phyloP scores from a whole-genome alignment of 257 asterid species.

The Verbena officinalis region DNA sequence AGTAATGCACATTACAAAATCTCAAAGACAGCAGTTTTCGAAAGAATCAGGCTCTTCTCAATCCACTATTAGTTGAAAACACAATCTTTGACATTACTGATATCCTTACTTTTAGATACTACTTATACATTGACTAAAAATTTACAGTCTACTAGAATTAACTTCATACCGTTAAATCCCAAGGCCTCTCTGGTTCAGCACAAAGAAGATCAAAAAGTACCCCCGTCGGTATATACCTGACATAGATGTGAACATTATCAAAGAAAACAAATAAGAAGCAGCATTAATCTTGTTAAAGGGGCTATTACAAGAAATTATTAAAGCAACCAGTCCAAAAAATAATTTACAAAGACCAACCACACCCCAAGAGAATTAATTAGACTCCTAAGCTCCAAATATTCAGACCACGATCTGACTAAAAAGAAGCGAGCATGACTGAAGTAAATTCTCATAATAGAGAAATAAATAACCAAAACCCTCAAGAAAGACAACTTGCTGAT shows the following conservation, averaged over 20 bases:
- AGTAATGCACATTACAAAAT: not conserved
- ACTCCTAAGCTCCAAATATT: not conserved
- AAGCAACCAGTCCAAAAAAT: conserved; percentile 4
- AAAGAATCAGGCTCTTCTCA: not conserved
- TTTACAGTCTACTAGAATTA: conserved; percentile 21
- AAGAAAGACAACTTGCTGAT: conserved; percentile 12
- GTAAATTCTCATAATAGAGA: not conserved
- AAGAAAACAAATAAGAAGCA: conserved; percentile 29
- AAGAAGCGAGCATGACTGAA: conserved; percentile 7
- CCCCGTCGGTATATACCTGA: conserved; percentile 94
- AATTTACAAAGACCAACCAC: conserved; percentile 2
- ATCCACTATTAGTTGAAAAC: conserved; percentile 21
- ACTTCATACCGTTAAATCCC: conserved; percentile 80
- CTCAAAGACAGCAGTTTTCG: not conserved
- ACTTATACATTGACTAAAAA: conserved; percentile 4
- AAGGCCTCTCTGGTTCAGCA: conserved; percentile 95
- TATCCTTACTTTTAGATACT: conserved; percentile 22
- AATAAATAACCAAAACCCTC: not conserved
- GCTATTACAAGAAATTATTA: conserved; percentile 15
- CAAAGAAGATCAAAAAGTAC: conserved; percentile 95
- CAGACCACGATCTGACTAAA: not conserved
- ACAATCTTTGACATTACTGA: conserved; percentile 16
- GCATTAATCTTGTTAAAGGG: conserved; percentile 1
- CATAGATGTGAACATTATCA: conserved; percentile 31
- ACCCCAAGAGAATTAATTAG: conserved; percentile 2